These are phyloP conservation scores for Gelatoporia subvermispora DNA, from an alignment of 768 basidiomycete species.

Conservation along the genomic window DNA sequence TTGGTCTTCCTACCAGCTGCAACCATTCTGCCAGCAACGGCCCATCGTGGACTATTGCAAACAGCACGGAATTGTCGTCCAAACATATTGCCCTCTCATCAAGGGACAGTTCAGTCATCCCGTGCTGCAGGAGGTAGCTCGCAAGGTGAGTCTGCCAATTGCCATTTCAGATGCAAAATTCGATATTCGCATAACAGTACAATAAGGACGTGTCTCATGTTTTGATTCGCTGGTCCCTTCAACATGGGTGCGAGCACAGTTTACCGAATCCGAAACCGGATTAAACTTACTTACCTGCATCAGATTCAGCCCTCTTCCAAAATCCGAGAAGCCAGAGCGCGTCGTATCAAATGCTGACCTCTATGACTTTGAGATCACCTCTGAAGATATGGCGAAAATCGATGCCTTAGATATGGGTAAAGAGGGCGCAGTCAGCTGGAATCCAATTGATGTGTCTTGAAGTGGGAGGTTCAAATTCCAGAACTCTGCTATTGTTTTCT, in stretches of 20 bases:
- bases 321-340: conserved; percentile 37
- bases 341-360: conserved; percentile 42
- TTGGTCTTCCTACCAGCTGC: conserved; percentile 36
- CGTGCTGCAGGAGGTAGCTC: conserved; percentile 47
- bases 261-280: no score
- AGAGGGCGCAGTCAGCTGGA: conserved; percentile 44
- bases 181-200: conserved; percentile 7
- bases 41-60: conserved; percentile 71
- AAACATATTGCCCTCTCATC: conserved; percentile 63
- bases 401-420: conserved; percentile 42
- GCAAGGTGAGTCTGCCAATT: conserved; percentile 29
- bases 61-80: conserved; percentile 31
- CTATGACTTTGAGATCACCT: conserved; percentile 41
- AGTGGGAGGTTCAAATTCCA: neutral
- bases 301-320: conserved; percentile 47
- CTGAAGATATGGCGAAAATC: conserved; percentile 39
- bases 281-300: no score
- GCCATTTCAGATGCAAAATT: no score
- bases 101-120: conserved; percentile 43
- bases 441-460: conserved; percentile 34
- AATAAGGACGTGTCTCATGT: conserved; percentile 68
- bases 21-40: conserved; percentile 78
- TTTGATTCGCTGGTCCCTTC: conserved; percentile 89
- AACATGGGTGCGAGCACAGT: conserved; percentile 59
- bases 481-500: no score